A percentile compares a stretch with the other conserved stretches of the same genome.
Evolutionary conservation across 2,329 filamentous ascomycete genomes (phyloP).

Genomic region (Orbilia blumenaviensis): DNA sequence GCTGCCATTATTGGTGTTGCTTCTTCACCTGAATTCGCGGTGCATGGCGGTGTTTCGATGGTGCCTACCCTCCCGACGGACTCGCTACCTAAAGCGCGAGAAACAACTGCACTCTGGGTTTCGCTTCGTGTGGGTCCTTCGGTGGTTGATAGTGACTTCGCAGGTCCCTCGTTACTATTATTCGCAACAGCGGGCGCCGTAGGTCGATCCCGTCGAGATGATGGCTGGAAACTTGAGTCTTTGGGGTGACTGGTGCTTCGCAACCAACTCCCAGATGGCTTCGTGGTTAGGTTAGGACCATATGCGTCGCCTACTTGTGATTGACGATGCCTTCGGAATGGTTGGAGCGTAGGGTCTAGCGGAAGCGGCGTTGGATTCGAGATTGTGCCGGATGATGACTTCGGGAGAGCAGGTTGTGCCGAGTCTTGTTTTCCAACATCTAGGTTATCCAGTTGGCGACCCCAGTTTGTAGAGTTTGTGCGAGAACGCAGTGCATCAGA

Average conservation of each 20-base stretch:
- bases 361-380: conserved; percentile 40
- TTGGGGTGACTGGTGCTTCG: background rate
- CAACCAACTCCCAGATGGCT: background rate
- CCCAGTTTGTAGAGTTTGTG: conserved; percentile 10
- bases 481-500: background rate
- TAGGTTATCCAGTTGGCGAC: background rate
- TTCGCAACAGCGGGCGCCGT: background rate
- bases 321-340: background rate
- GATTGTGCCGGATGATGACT: conserved; percentile 5
- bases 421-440: background rate
- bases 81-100: no score
- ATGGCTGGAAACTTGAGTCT: background rate
- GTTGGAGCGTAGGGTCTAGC: conserved; percentile 30
- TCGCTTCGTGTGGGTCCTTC: background rate
- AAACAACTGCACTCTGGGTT: background rate
- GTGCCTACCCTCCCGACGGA: no score
- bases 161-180: background rate
- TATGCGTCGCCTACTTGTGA: background rate
- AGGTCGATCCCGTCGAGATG: background rate
- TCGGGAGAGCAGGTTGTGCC: background rate
- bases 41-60: background rate
- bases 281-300: background rate
- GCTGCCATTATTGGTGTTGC: background rate
- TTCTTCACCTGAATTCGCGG: background rate
- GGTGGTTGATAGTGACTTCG: background rate